Percentiles rank a stretch among this genome's conserved stretches.
Evolutionary conservation across 352 stramenopile genomes (phyloP).

Genomic region (Globisporangium lucens): DNA sequence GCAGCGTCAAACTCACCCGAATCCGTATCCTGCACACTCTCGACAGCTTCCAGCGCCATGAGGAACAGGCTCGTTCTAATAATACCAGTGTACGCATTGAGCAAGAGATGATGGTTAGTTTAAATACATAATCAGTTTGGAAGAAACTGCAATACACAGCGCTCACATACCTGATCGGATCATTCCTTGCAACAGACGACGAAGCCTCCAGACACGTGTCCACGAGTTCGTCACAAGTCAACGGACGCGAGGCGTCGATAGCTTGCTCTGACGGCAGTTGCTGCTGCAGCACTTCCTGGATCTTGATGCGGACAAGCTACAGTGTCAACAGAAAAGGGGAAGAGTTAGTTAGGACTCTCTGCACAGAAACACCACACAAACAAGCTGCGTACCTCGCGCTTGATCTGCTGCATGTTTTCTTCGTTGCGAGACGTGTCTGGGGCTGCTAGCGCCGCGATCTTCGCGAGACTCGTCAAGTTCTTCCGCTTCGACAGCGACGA

Average conservation of each 20-base stretch:
- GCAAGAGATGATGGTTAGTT: no score
- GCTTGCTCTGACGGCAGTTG: constrained; percentile 35
- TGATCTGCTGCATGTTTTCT: constrained; percentile 44
- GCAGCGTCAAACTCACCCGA: constrained; percentile 40
- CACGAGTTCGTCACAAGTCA: constrained; percentile 43
- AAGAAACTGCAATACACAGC: no score
- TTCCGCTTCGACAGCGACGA: constrained; percentile 59
- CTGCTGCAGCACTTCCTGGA: constrained; percentile 65
- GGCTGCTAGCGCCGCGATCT: constrained; percentile 69
- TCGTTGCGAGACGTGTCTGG: constrained; percentile 33
- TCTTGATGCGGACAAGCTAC: constrained; percentile 47
- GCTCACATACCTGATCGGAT: constrained; percentile 41
- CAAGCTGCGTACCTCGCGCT: constrained; percentile 46
- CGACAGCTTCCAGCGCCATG: constrained; percentile 64
- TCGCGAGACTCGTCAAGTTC: constrained; percentile 75
- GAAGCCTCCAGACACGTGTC: constrained; percentile 47
- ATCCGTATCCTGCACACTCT: constrained; percentile 36
- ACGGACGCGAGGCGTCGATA: constrained; percentile 32
- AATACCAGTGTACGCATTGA: neutral
- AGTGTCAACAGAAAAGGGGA: no score
- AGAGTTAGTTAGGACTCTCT: no score
- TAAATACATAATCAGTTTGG: no score
- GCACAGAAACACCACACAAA: no score
- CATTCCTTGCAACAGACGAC: constrained; percentile 35
- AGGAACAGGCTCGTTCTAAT: constrained; percentile 64